Conservation (phyloP, 2,329 filamentous ascomycete genomes). For the Pseudogymnoascus sp. region DNA sequence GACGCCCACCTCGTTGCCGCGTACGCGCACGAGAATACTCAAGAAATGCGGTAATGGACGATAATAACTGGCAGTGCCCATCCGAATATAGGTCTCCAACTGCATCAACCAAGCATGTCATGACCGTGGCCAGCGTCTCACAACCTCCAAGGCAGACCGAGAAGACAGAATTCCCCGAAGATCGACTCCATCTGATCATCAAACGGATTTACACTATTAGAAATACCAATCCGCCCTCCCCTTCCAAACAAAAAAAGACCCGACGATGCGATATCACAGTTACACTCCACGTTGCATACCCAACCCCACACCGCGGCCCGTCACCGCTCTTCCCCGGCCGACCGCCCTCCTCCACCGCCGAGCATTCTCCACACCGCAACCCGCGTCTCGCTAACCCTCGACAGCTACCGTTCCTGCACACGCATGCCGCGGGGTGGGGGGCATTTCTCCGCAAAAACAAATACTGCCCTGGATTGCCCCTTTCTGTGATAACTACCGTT, state of each 20-base stretch:
- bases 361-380: slow-evolving; percentile 1
- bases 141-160: neutral
- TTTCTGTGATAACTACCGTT: neutral
- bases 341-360: neutral
- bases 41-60: neutral
- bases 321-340: slow-evolving; percentile 7
- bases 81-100: neutral
- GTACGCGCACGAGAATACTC: neutral
- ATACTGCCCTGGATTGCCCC: neutral
- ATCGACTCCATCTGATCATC: neutral
- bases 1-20: neutral
- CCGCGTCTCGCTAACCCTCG: neutral
- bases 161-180: neutral
- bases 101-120: neutral
- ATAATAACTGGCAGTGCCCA: neutral
- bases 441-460: neutral
- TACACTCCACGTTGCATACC: neutral
- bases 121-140: neutral
- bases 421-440: neutral
- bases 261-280: neutral
- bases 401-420: neutral
- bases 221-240: neutral
- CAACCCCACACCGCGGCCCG: slow-evolving; percentile 6
- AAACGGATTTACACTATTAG: neutral
- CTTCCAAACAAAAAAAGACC: neutral